Percentiles rank a stretch among this genome's conserved stretches.
Evolutionary conservation across 139 green algal genomes (phyloP).

Genomic region (Chlorokybus atmophyticus): DNA sequence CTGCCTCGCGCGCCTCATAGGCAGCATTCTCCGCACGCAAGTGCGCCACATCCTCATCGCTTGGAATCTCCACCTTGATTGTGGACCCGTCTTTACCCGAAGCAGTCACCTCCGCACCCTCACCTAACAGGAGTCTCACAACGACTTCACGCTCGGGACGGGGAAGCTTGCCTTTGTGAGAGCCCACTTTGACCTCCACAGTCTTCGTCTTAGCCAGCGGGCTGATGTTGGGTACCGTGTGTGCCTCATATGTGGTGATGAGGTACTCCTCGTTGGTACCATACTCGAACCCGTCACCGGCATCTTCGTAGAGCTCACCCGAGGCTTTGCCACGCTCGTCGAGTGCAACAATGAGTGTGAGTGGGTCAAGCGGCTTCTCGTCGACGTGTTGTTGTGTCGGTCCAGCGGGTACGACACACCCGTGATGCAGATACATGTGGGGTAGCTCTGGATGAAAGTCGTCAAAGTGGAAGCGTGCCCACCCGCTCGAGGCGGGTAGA

Average conservation of each 20-base stretch:
- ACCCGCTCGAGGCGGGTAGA: background rate
- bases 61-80: no score
- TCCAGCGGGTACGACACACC: no score
- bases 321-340: background rate
- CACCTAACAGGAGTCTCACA: conserved; percentile 5
- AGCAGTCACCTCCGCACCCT: conserved; percentile 4
- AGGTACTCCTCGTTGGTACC: conserved; percentile 3
- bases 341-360: no score
- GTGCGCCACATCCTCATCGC: no score
- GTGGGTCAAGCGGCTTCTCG: no score
- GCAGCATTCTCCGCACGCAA: no score
- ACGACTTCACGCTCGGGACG: background rate
- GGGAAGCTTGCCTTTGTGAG: background rate
- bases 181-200: background rate
- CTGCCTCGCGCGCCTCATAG: no score
- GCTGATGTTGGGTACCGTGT: no score
- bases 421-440: conserved; percentile 3
- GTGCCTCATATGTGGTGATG: conserved; percentile 13
- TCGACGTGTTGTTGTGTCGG: no score
- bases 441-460: conserved; percentile 14
- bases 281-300: conserved; percentile 19
- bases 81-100: no score
- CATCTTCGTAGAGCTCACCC: conserved; percentile 17
- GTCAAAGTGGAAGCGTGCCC: conserved; percentile 15
- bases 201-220: background rate